Percentiles rank a stretch among this genome's conserved stretches.
phyloP scores from a whole-genome alignment of 495 filamentous ascomycete species.

The Oleoguttula mirabilis region DNA sequence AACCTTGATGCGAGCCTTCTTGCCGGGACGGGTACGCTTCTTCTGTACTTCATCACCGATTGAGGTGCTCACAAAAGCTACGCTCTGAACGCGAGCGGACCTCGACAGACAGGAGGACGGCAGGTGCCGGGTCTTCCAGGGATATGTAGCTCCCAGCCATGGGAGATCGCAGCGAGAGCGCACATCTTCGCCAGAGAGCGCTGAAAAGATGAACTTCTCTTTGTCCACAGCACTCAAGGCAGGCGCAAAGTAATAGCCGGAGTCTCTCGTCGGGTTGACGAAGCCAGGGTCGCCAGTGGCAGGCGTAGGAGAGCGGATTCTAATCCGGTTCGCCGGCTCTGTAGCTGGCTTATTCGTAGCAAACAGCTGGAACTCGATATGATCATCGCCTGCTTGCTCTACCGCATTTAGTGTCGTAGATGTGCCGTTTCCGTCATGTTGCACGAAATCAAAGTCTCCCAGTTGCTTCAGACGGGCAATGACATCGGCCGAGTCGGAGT shows the following conservation, averaged over 20 bases:
- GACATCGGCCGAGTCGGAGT: not conserved
- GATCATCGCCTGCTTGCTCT: slow-evolving; percentile 1
- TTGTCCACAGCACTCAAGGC: not conserved
- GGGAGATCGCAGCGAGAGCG: not conserved
- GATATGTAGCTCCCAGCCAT: slow-evolving; percentile 7
- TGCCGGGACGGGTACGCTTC: slow-evolving; percentile 8
- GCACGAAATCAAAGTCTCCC: slow-evolving; percentile 1
- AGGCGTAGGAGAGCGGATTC: slow-evolving; percentile 9
- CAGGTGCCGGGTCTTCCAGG: slow-evolving; percentile 13
- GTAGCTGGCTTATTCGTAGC: slow-evolving; percentile 1
- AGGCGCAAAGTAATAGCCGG: slow-evolving; percentile 6
- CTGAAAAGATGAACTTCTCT: not conserved
- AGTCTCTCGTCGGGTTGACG: not conserved
- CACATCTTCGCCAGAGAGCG: slow-evolving; percentile 6
- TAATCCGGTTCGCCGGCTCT: slow-evolving; percentile 2
- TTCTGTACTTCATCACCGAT: not conserved
- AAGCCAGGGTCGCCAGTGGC: slow-evolving; percentile 4
- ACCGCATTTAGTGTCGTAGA: no score
- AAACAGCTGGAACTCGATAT: slow-evolving; percentile 14
- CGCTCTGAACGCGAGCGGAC: not conserved
- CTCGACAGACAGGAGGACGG: not conserved
- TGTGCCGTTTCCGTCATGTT: not conserved
- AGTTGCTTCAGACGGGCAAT: not conserved
- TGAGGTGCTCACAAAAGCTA: not conserved
- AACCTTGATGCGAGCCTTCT: slow-evolving; percentile 7